Evolutionary conservation across 2,329 filamentous ascomycete species (phyloP), one percentile per base, ranked within the genome.

Genomic region (Fusarium haematococcum): DNA sequence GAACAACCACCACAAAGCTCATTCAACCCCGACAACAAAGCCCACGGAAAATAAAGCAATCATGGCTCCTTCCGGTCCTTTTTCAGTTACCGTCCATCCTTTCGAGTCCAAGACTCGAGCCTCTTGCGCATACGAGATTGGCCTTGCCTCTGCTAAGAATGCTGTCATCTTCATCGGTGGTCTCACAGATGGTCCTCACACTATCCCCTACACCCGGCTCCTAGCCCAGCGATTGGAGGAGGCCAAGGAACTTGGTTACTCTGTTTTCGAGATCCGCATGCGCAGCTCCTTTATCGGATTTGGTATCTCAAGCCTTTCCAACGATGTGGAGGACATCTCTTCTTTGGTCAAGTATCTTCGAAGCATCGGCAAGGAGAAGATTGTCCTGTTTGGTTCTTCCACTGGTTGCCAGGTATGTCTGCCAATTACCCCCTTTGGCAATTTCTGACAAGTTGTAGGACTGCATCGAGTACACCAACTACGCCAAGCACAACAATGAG

Each of bases 101-200:
- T 88, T 86, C 71, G 77, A 81, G 25, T 86, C 86, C 6, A 80
- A 83, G 6, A 83, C 81, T 16, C 73, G 81, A 9, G 78, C 82
- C 58, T 82, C 84, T 8, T 84, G 83, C 67, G 87, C 87, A 35
- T 89, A 89, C 72, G 87, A 89, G 75, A 77, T 83, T 20, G 86
- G 87, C 27, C 79, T 80, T 18, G 48, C 75, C 13, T 77, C 81
- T 45, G 81, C 84, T 67, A 84, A 80, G 59, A 90, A 94, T 81
- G 91, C 90, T 4, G 81, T 95, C 63, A 81, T 95, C 69, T 93
- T 93, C 83, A 87, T 94, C 71, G 92, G 91, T 70, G 93, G 93
- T 39, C 88, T 95, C 18, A 88, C 88, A 41, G 93, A 94, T 80
- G 92, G 92, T 2, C 89, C 92, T 68, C 89, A 93, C 71, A 91